A percentile compares a stretch with the other conserved stretches of the same genome.
phyloP scores from a whole-genome alignment of 1,284 basidiomycete genomes.

The Leccinum laetum region DNA sequence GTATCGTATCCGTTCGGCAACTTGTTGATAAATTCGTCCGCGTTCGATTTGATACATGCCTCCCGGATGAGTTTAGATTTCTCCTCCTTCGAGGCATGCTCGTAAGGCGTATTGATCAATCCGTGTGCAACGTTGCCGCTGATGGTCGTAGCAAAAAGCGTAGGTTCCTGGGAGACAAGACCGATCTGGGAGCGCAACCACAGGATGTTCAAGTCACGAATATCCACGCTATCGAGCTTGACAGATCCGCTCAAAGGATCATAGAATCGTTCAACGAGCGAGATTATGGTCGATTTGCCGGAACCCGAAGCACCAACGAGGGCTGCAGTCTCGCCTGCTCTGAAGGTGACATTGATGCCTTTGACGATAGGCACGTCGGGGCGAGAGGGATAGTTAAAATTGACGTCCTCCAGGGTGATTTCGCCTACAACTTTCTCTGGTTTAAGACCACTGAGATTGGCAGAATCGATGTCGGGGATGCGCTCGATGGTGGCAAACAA shows the following conservation, averaged over 20 bases:
- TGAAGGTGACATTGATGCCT: slow-evolving; percentile 67
- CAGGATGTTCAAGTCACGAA: slow-evolving; percentile 81
- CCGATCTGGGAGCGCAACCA: slow-evolving; percentile 93
- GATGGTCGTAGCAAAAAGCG: slow-evolving; percentile 82
- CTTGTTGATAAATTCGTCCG: slow-evolving; percentile 86
- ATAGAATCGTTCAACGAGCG: slow-evolving; percentile 87
- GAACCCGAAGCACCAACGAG: slow-evolving; percentile 91
- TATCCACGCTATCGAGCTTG: slow-evolving; percentile 77
- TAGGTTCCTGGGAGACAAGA: slow-evolving; percentile 89
- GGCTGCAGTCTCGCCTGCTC: slow-evolving; percentile 80
- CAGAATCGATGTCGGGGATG: slow-evolving; percentile 83
- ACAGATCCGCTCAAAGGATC: slow-evolving; percentile 78
- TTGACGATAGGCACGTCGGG: slow-evolving; percentile 85
- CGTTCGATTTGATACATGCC: slow-evolving; percentile 90
- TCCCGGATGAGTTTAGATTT: slow-evolving; percentile 82
- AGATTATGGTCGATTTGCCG: slow-evolving; percentile 84
- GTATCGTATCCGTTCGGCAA: slow-evolving; percentile 90
- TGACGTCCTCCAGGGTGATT: slow-evolving; percentile 76
- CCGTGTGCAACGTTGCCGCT: slow-evolving; percentile 87
- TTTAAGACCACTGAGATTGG: slow-evolving; percentile 68
- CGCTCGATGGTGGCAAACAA: slow-evolving; percentile 92
- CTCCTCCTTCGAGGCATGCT: slow-evolving; percentile 74
- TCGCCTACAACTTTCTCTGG: slow-evolving; percentile 75
- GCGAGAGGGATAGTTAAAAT: slow-evolving; percentile 92
- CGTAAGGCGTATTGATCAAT: slow-evolving; percentile 76